These are phyloP conservation scores for Naganishia liquefaciens DNA, from an alignment of 1,284 basidiomycete genomes.

Conservation along the genomic window DNA sequence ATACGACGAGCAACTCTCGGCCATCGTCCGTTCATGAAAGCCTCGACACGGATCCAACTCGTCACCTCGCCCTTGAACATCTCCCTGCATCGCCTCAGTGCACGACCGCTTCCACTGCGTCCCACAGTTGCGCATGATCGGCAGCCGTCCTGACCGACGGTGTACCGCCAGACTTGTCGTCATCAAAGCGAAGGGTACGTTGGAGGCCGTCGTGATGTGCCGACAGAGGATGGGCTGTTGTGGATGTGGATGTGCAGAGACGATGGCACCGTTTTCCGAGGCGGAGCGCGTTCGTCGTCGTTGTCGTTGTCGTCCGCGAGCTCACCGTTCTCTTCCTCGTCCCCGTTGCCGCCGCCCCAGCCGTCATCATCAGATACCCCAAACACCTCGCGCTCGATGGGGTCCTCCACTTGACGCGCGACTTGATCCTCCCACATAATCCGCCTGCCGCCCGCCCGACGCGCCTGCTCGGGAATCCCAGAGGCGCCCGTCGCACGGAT, in stretches of 20 bases:
- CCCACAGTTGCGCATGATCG: background rate
- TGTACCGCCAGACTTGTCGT: background rate
- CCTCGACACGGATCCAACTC: too few species aligned
- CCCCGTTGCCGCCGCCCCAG: too few species aligned
- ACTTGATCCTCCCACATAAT: constrained; percentile 8
- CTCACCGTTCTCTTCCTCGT: background rate
- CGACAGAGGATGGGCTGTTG: background rate
- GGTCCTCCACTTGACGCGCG: constrained; percentile 1
- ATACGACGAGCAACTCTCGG: too few species aligned
- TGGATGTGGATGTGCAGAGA: constrained; percentile 21
- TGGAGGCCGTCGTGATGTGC: background rate
- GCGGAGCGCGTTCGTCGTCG: background rate
- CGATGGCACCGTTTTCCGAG: constrained; percentile 3
- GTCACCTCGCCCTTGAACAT: too few species aligned
- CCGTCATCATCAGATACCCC: constrained; percentile 12
- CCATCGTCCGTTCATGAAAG: too few species aligned
- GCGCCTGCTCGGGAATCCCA: constrained; percentile 7
- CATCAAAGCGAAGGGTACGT: constrained; percentile 16
- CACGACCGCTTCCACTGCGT: constrained; percentile 22
- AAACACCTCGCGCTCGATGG: constrained; percentile 15
- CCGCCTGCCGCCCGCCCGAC: background rate
- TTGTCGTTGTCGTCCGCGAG: background rate
- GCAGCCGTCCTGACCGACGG: too few species aligned
- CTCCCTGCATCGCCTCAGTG: background rate
- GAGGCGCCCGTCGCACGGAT: background rate